phyloP scores from a whole-genome alignment of 805 yeast genomes.

The Yamadazyma phyllophila region DNA sequence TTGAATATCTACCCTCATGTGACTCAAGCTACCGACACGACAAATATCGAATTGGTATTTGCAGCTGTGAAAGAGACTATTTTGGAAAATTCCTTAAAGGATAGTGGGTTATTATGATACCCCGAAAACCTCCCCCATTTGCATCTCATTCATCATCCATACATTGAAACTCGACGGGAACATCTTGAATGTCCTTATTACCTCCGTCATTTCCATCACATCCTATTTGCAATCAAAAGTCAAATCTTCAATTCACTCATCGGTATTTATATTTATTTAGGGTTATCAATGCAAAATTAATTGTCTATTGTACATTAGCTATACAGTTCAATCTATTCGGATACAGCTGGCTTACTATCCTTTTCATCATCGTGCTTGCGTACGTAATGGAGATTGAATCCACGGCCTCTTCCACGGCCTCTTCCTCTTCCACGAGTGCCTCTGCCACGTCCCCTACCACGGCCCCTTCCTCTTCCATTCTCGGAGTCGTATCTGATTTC shows the following conservation, averaged over 20 bases:
- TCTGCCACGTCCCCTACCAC: slow-evolving; percentile 5
- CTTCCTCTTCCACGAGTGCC: slow-evolving; percentile 11
- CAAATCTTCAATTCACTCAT: slow-evolving; percentile 4
- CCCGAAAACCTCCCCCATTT: no score
- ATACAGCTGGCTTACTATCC: neutral
- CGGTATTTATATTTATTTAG: slow-evolving; percentile 3
- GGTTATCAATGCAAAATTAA: slow-evolving; percentile 2
- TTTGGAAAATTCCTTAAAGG: slow-evolving; percentile 70
- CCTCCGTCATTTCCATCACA: no score
- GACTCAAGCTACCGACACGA: slow-evolving; percentile 92
- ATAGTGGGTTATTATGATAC: slow-evolving; percentile 61
- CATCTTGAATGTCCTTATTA: no score
- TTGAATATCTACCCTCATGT: slow-evolving; percentile 84
- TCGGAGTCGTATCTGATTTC: neutral
- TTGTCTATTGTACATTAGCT: slow-evolving; percentile 12
- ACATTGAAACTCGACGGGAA: no score
- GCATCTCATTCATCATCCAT: no score
- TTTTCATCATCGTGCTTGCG: slow-evolving; percentile 16
- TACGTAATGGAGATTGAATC: slow-evolving; percentile 27
- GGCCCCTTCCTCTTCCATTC: slow-evolving; percentile 9
- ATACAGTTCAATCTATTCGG: slow-evolving; percentile 6
- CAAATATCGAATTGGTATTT: slow-evolving; percentile 80
- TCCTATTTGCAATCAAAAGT: neutral
- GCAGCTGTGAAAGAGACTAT: slow-evolving; percentile 82
- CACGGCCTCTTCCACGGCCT: slow-evolving; percentile 17